phyloP scores from a whole-genome alignment of 306 rosid species.

The Myrica gale region DNA sequence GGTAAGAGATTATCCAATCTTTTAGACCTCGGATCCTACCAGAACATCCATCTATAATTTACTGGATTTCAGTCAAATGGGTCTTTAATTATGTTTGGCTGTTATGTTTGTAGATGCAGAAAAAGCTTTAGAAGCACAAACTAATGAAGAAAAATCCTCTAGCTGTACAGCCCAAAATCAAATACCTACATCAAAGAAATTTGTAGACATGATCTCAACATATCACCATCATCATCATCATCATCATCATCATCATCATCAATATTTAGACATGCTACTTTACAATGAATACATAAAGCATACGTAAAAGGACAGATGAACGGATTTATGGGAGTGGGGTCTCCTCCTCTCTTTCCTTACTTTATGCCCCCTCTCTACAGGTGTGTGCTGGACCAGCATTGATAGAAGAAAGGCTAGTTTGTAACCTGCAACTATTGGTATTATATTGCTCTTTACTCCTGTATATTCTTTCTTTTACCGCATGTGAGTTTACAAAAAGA shows the following conservation, averaged over 20 bases:
- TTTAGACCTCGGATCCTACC: background rate
- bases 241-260: constrained; percentile 41
- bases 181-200: constrained; percentile 69
- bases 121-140: constrained; percentile 68
- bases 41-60: background rate
- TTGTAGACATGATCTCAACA: constrained; percentile 55
- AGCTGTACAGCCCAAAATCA: constrained; percentile 73
- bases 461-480: constrained; percentile 1
- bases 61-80: background rate
- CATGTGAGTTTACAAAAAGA: constrained; percentile 5
- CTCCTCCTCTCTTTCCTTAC: constrained; percentile 28
- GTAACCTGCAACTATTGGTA: constrained; percentile 26
- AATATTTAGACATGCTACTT: constrained; percentile 68
- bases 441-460: constrained; percentile 12
- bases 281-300: constrained; percentile 76
- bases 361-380: constrained; percentile 33
- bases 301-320: constrained; percentile 57
- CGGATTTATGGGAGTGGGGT: constrained; percentile 49
- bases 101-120: constrained; percentile 40
- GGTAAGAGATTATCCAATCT: constrained; percentile 43
- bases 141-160: constrained; percentile 50
- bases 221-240: too few species aligned
- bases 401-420: constrained; percentile 31
- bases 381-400: constrained; percentile 50
- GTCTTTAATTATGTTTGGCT: background rate